These are phyloP conservation scores for Leccinum truebloodii DNA, from an alignment of 768 basidiomycete genomes.

Conservation along the genomic window DNA sequence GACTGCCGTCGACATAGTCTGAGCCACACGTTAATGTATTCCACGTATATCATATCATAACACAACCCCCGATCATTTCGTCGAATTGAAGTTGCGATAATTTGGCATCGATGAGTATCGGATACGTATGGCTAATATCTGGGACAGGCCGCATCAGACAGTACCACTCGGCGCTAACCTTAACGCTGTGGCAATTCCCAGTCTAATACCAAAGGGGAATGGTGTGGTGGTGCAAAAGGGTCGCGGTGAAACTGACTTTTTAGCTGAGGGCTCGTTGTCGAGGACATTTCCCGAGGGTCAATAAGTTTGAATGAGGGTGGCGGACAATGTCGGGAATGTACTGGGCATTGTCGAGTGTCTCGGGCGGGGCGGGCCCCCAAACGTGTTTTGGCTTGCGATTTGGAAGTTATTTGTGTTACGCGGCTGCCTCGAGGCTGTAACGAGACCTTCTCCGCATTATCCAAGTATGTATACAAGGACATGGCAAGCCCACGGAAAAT, in stretches of 20 bases:
- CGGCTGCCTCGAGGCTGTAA: slow-evolving; percentile 32
- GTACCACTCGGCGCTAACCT: slow-evolving; percentile 17
- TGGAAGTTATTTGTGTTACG: slow-evolving; percentile 8
- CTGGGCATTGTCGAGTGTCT: slow-evolving; percentile 11
- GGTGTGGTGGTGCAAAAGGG: slow-evolving; percentile 4
- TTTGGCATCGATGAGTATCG: slow-evolving; percentile 17
- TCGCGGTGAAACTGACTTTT: slow-evolving; percentile 12
- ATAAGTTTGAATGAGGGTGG: neutral
- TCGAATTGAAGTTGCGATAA: slow-evolving; percentile 16
- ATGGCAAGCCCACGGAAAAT: slow-evolving; percentile 21
- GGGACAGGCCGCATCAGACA: slow-evolving; percentile 20
- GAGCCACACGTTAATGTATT: slow-evolving; percentile 25
- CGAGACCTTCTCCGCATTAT: slow-evolving; percentile 28
- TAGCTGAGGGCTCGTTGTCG: slow-evolving; percentile 1
- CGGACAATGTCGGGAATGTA: neutral
- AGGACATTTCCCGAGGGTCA: neutral
- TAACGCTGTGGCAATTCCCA: slow-evolving; percentile 11
- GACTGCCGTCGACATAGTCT: neutral
- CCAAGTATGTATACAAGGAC: slow-evolving; percentile 28
- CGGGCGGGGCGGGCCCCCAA: neutral
- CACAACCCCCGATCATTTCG: slow-evolving; percentile 21
- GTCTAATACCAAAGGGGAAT: slow-evolving; percentile 18
- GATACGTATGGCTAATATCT: slow-evolving; percentile 22
- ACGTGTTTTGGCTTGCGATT: slow-evolving; percentile 1
- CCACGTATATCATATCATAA: slow-evolving; percentile 25